Conservation (phyloP, 768 basidiomycete species). For the Russula griseocarnosa region DNA sequence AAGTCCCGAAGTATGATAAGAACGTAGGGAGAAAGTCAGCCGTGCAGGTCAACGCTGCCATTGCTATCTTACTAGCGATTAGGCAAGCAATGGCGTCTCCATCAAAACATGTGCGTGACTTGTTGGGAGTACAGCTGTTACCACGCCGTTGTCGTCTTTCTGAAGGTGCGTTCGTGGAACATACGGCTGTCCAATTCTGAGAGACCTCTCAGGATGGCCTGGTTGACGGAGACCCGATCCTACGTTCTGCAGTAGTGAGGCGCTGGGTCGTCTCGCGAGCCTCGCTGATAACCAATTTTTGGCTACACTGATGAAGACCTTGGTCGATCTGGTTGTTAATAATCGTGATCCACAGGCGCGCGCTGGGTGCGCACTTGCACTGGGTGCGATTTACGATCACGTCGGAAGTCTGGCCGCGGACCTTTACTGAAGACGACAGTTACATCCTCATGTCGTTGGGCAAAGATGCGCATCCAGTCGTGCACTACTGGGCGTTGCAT, state of each 20-base stretch:
- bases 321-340: constrained; percentile 90
- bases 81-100: constrained; percentile 50
- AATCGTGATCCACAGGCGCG: constrained; percentile 91
- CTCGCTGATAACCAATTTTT: constrained; percentile 81
- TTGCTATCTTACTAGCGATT: constrained; percentile 69
- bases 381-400: constrained; percentile 86
- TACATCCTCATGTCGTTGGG: constrained; percentile 89
- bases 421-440: constrained; percentile 93
- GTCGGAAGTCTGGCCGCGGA: constrained; percentile 92
- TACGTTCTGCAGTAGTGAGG: constrained; percentile 80
- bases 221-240: constrained; percentile 69
- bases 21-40: constrained; percentile 86
- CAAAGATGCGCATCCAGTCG: constrained; percentile 94
- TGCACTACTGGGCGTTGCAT: constrained; percentile 89
- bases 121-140: constrained; percentile 59
- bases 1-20: constrained; percentile 79
- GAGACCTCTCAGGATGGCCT: constrained; percentile 58
- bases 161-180: constrained; percentile 56
- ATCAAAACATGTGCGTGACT: constrained; percentile 58
- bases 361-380: constrained; percentile 89
- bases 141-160: constrained; percentile 54
- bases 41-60: constrained; percentile 71
- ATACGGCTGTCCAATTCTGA: constrained; percentile 6
- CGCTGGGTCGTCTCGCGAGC: constrained; percentile 81
- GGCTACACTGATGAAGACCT: constrained; percentile 78